Conservation (phyloP, 306 rosid genomes). For the Vicia sativa region DNA sequence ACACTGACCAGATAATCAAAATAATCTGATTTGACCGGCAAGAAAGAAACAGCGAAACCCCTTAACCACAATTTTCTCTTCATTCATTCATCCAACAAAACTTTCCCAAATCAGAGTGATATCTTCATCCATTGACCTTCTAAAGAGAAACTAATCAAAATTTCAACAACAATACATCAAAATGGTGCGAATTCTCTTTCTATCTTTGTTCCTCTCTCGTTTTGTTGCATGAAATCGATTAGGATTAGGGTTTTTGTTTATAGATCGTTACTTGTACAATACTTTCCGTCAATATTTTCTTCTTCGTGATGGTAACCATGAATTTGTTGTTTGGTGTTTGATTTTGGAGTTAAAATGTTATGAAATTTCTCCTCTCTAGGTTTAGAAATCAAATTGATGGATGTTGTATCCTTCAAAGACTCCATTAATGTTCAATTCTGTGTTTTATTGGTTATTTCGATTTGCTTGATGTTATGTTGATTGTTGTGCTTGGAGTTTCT, state of each 20-base stretch:
- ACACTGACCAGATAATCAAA: not conserved
- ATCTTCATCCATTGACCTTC: constrained; percentile 1
- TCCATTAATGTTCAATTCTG: not conserved
- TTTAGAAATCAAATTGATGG: not conserved
- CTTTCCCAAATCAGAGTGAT: not conserved
- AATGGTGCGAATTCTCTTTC: constrained; percentile 30
- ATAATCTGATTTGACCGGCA: not conserved
- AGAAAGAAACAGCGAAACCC: constrained; percentile 12
- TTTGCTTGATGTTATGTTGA: constrained; percentile 9
- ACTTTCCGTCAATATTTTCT: not conserved
- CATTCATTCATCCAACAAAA: constrained; percentile 6
- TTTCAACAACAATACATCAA: not conserved
- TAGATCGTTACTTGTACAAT: not conserved
- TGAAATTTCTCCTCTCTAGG: not conserved
- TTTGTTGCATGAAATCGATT: not conserved
- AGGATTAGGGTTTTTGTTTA: constrained; percentile 15
- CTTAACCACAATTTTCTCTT: constrained; percentile 16
- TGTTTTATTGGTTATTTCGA: not conserved
- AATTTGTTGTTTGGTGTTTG: not conserved
- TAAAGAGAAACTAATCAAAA: not conserved
- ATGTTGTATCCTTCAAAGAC: not conserved
- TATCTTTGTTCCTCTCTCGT: not conserved
- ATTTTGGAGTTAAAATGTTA: not conserved
- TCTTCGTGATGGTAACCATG: not conserved
- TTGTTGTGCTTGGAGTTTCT: constrained; percentile 4